Evolutionary conservation across 306 rosid genomes (phyloP).

Genomic region (Pterocarpus santalinus): DNA sequence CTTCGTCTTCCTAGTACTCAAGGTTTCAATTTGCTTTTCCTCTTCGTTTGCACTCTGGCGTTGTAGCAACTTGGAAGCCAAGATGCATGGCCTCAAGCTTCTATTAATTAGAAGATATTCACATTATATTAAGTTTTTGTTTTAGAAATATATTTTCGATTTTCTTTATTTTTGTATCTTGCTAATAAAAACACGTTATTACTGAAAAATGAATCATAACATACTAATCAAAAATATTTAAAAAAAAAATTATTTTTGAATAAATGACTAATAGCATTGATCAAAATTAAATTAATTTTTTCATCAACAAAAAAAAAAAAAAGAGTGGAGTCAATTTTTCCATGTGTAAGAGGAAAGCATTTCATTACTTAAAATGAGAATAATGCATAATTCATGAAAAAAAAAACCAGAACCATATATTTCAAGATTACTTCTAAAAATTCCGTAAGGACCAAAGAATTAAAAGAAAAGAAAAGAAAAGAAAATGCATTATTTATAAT

Average conservation of each 20-base stretch:
- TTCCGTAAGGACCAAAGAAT: neutral
- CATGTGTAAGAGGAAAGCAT: neutral
- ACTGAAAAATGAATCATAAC: neutral
- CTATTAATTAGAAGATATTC: neutral
- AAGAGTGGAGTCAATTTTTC: neutral
- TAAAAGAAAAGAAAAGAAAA: neutral
- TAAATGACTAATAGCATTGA: neutral
- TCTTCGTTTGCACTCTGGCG: neutral
- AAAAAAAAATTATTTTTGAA: neutral
- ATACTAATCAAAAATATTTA: neutral
- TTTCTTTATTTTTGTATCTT: neutral
- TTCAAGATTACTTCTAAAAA: neutral
- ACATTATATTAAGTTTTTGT: neutral
- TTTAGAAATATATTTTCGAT: neutral
- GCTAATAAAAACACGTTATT: neutral
- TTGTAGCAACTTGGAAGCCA: neutral
- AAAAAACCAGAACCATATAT: no score
- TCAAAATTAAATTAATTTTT: neutral
- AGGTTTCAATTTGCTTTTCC: neutral
- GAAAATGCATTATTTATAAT: neutral
- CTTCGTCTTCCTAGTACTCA: conserved; percentile 1
- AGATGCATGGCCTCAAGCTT: neutral
- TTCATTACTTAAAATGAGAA: neutral
- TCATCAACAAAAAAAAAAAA: no score
- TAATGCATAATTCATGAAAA: neutral